Evolutionary conservation across 2,329 filamentous ascomycete species (phyloP).

Genomic region (Pyricularia pennisetigena): DNA sequence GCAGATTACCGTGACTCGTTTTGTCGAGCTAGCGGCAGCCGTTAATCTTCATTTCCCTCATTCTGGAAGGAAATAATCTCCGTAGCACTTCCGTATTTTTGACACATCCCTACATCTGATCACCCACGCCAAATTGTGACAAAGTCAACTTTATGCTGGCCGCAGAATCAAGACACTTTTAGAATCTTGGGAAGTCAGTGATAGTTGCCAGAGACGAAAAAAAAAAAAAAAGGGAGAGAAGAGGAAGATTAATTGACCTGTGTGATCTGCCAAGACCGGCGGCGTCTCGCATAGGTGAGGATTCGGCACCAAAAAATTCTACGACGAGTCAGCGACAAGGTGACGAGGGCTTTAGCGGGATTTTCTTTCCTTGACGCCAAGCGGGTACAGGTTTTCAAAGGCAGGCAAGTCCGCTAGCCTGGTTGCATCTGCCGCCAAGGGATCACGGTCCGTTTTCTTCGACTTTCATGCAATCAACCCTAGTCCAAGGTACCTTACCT

Average conservation of each 20-base stretch:
- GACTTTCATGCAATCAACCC: not conserved
- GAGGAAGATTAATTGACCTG: no score
- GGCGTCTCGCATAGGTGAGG: not conserved
- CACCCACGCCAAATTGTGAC: not conserved
- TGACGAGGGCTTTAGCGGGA: not conserved
- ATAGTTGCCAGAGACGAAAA: no score
- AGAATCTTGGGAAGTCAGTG: no score
- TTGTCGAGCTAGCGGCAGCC: not conserved
- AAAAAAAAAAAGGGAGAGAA: no score
- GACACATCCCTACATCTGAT: not conserved
- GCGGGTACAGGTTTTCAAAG: not conserved
- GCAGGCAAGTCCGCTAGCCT: no score
- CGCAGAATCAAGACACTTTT: no score
- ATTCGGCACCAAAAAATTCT: not conserved
- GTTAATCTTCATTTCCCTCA: not conserved
- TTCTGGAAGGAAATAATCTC: conserved; percentile 3
- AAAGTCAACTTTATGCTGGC: not conserved
- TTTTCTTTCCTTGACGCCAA: not conserved
- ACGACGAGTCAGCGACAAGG: not conserved
- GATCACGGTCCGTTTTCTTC: not conserved
- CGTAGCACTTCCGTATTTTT: not conserved
- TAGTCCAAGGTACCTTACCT: no score
- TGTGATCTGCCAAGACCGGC: not conserved
- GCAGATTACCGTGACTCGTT: not conserved
- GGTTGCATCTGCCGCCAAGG: not conserved